Conservation (phyloP, 768 basidiomycete species). For the Tulasnella sp. region DNA sequence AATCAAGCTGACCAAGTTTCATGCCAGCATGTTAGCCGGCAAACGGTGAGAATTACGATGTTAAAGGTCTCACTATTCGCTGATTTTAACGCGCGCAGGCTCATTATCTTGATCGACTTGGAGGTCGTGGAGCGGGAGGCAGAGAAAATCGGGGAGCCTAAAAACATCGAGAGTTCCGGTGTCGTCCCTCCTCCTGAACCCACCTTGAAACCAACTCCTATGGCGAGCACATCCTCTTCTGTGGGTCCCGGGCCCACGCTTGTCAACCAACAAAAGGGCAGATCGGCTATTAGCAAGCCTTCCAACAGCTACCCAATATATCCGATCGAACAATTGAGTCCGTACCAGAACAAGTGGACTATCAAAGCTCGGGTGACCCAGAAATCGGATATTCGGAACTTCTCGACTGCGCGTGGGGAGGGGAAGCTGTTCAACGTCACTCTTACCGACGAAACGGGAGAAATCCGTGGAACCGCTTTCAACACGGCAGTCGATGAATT, state of each 20-base stretch:
- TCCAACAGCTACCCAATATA: conserved; percentile 40
- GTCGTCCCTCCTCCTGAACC: conserved; percentile 32
- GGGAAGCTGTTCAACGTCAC: conserved; percentile 92
- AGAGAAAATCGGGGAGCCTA: conserved; percentile 73
- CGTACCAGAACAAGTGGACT: conserved; percentile 98
- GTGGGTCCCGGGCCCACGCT: conserved; percentile 34
- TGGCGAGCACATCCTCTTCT: conserved; percentile 34
- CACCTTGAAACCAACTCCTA: conserved; percentile 36
- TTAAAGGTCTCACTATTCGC: conserved; percentile 18
- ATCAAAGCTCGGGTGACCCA: conserved; percentile 91
- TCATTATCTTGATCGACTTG: conserved; percentile 74
- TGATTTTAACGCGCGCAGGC: conserved; percentile 42
- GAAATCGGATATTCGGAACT: conserved; percentile 85
- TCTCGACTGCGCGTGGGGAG: conserved; percentile 84
- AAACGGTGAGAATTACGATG: conserved; percentile 57
- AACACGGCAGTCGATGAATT: conserved; percentile 78
- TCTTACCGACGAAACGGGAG: conserved; percentile 90
- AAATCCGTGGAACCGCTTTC: conserved; percentile 88
- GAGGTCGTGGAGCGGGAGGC: conserved; percentile 49
- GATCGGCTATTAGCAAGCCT: neutral
- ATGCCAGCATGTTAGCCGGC: conserved; percentile 77
- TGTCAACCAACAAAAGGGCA: conserved; percentile 27
- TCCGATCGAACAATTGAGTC: conserved; percentile 91
- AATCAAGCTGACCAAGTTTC: conserved; percentile 65
- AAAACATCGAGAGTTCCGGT: conserved; percentile 36